phyloP scores from a whole-genome alignment of 495 filamentous ascomycete species.

The Lepidopterella palustris region DNA sequence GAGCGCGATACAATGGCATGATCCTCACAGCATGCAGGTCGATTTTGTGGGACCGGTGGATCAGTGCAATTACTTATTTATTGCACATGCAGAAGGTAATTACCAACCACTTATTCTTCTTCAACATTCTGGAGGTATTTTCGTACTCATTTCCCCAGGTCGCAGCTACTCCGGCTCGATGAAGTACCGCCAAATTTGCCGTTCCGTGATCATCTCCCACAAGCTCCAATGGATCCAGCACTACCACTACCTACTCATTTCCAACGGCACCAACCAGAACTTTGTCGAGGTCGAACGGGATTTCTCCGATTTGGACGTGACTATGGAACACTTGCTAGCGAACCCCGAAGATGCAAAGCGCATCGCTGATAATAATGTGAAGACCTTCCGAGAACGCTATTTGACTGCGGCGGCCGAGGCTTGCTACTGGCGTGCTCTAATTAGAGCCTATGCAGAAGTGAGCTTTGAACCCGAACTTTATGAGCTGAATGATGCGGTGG shows the following conservation, averaged over 20 bases:
- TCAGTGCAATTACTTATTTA: constrained; percentile 51
- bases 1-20: constrained; percentile 43
- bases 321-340: constrained; percentile 46
- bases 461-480: constrained; percentile 20
- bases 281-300: constrained; percentile 52
- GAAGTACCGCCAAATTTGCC: constrained; percentile 56
- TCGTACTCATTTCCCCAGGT: constrained; percentile 2
- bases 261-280: constrained; percentile 51
- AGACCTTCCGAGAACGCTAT: constrained; percentile 48
- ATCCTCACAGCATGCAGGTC: constrained; percentile 26
- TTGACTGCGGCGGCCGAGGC: constrained; percentile 31
- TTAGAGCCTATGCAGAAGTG: constrained; percentile 42
- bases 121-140: neutral
- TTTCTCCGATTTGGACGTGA: constrained; percentile 48
- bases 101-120: neutral
- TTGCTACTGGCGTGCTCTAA: constrained; percentile 44
- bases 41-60: constrained; percentile 47
- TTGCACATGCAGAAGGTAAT: constrained; percentile 52
- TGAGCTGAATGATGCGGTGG: constrained; percentile 2
- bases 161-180: constrained; percentile 49
- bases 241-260: constrained; percentile 39
- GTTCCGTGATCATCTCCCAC: constrained; percentile 49
- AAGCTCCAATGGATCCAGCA: constrained; percentile 43
- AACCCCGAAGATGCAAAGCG: constrained; percentile 45
- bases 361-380: constrained; percentile 51